These are phyloP conservation scores for Saccharomyces uvarum DNA, from an alignment of 1,139 yeast species.

Conservation along the genomic window DNA sequence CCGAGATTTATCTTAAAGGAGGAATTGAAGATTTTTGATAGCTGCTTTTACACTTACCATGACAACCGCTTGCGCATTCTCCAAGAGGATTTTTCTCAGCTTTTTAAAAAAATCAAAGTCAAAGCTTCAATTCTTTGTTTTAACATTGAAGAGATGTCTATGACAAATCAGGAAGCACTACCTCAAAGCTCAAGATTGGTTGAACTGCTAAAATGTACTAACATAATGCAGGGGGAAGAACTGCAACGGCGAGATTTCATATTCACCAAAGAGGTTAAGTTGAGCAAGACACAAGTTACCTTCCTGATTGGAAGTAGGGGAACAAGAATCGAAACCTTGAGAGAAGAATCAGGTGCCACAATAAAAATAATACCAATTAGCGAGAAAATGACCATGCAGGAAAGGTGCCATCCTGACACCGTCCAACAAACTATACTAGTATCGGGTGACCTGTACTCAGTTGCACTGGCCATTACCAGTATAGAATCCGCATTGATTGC, in stretches of 20 bases:
- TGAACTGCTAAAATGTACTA: not conserved
- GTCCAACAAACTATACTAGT: slow-evolving; percentile 27
- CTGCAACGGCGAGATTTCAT: slow-evolving; percentile 1
- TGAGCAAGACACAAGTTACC: slow-evolving; percentile 29
- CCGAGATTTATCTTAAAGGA: not conserved
- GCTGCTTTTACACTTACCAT: not conserved
- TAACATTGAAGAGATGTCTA: not conserved
- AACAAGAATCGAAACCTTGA: slow-evolving; percentile 23
- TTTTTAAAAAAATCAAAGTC: not conserved
- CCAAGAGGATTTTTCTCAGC: not conserved
- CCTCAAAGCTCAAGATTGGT: not conserved
- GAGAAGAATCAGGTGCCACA: slow-evolving; percentile 25
- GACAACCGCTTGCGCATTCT: not conserved
- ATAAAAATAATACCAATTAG: slow-evolving; percentile 32
- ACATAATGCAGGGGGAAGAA: not conserved
- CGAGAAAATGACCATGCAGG: slow-evolving; percentile 10
- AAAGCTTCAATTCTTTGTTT: not conserved
- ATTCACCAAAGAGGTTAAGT: slow-evolving; percentile 11
- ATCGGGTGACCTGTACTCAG: slow-evolving; percentile 25
- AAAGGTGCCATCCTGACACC: slow-evolving; percentile 11
- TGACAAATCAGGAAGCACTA: not conserved
- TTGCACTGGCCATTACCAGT: slow-evolving; percentile 21
- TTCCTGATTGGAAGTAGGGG: slow-evolving; percentile 33
- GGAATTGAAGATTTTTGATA: not conserved
- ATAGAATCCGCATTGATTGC: slow-evolving; percentile 9